phyloP scores from a whole-genome alignment of 1,284 basidiomycete genomes.

The Ceratobasidium sp. region DNA sequence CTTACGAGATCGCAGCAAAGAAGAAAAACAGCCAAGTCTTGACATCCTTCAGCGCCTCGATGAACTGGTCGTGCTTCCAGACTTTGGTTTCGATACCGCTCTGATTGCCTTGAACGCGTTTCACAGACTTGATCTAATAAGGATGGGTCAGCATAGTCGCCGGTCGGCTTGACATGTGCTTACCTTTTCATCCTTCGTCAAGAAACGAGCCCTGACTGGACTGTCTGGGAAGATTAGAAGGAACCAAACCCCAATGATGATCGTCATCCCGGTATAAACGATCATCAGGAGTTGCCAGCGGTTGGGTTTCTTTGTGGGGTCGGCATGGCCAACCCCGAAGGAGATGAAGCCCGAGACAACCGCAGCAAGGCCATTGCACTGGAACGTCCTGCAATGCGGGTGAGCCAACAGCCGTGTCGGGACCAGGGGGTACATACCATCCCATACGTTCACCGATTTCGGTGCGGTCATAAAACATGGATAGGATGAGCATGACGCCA shows the following conservation, averaged over 20 bases:
- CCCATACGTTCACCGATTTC: slow-evolving; percentile 49
- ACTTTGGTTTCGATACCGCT: slow-evolving; percentile 54
- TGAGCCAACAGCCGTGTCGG: neutral
- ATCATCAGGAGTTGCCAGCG: slow-evolving; percentile 48
- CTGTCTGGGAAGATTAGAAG: slow-evolving; percentile 45
- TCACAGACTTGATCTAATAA: slow-evolving; percentile 44
- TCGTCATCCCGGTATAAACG: slow-evolving; percentile 44
- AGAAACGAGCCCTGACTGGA: slow-evolving; percentile 45
- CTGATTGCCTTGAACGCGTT: slow-evolving; percentile 46
- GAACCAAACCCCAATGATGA: slow-evolving; percentile 41
- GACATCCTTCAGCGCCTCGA: slow-evolving; percentile 53
- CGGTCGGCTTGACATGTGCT: neutral
- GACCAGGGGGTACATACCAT: slow-evolving; percentile 41
- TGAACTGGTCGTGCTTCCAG: slow-evolving; percentile 55
- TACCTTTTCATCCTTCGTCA: slow-evolving; percentile 46
- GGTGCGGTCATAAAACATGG: slow-evolving; percentile 48
- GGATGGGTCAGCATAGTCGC: neutral
- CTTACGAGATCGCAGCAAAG: slow-evolving; percentile 49
- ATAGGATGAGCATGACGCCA: slow-evolving; percentile 47
- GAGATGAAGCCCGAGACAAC: slow-evolving; percentile 48
- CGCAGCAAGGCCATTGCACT: slow-evolving; percentile 48
- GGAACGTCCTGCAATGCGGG: slow-evolving; percentile 40
- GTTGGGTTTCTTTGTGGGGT: slow-evolving; percentile 42
- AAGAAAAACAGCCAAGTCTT: slow-evolving; percentile 58
- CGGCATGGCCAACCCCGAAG: slow-evolving; percentile 47